Base-by-base conservation (phyloP, 805 yeast species). In the Spathaspora girioi region DNA sequence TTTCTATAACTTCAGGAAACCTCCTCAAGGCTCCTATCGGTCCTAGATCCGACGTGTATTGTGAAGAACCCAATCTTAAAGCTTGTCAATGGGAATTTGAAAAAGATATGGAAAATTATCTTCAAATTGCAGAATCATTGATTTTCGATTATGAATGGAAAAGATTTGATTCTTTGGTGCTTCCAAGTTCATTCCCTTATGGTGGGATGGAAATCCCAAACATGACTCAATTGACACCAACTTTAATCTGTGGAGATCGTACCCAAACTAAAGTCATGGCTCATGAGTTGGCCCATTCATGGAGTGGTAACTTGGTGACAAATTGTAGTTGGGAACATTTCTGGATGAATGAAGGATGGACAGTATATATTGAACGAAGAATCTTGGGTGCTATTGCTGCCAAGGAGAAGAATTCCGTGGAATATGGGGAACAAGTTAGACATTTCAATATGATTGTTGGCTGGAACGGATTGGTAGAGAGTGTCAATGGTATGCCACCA, bases 171-270 rank as follows among this genome's bases (percentile, higher is more conserved):
- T 66, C 69, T n/a, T 59, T 69, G 52, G 64, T 69, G n/a, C 52
- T 69, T 18, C 73, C 73, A 0, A 42, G 54, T 38, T 59, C 66
- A 41, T 69, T 67, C 52, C 73, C 73, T 3, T 69, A 68, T 50
- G 73, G 73, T 17, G 73, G 72, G n/a, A 69, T 69, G 73, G 73
- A 69, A 46, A 69, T 65, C 51, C 73, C 73, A 29, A 67, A 67
- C 50, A 55, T 66, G 51, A 67, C 71, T 9, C 67, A 63, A 50
- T 66, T 67, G 53, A 68, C 73, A 5, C 71, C 72, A 0, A 68
- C 72, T 2, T 58, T 69, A 49, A 62, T 69, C 40, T 59, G 69
- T 54, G 61, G 62, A 41, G 73, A 69, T 56, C 56, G 72, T 46
- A 64, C 71, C 11, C 70, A 68, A 54, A 67, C 66, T 20, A 60